Evolutionary conservation across 352 stramenopile genomes (phyloP), one percentile per base, ranked within the genome.

Genomic region (Phytophthora pluvialis): DNA sequence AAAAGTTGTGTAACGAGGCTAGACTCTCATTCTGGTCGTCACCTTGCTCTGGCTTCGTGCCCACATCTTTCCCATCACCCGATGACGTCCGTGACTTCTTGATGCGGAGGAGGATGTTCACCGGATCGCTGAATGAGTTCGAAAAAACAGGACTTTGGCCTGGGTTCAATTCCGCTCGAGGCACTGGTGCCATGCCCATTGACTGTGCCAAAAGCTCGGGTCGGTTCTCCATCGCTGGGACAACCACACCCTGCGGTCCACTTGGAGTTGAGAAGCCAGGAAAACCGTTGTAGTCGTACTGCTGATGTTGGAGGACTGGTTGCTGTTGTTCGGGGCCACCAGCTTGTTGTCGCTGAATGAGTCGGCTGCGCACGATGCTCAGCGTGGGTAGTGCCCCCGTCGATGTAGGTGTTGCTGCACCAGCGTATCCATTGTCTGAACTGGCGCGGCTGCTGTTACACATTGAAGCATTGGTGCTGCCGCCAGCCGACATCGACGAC

Each of bases 71-170:
- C 18, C 56, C 58, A 52, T 71, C 62, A 25, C 64, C 55, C 39
- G 71, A 73, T 32, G 68, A 70, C 11, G 73, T 64, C 13, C 70
- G 68, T n/a, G 81, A 92, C 40, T 92, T 86, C 60, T 92, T 92
- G 63, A 92, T 90, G 15, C 80, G 81, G 11, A 92, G 58, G 42
- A 92, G 49, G 43, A 92, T 89, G 38, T 90, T 81, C n/a, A 92
- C 83, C 1, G 83, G 83, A 48, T 92, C 83, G 44, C 73, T 90
- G 47, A 90, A 89, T 2, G 83, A 89, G 46, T 80, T 86, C 21
- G 66, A 75, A 42, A 86, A 86, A 31, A 65, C 66, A 46, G 65
- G 47, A 31, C 52, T 78, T 46, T 66, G 56, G 8, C 21, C 60
- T 51, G 60, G 42, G 29, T 65, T 72, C 16, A 59, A 31, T 32